Base-by-base conservation (phyloP, 2,329 filamentous ascomycete genomes). In the Aspergillus hiratsukae region DNA sequence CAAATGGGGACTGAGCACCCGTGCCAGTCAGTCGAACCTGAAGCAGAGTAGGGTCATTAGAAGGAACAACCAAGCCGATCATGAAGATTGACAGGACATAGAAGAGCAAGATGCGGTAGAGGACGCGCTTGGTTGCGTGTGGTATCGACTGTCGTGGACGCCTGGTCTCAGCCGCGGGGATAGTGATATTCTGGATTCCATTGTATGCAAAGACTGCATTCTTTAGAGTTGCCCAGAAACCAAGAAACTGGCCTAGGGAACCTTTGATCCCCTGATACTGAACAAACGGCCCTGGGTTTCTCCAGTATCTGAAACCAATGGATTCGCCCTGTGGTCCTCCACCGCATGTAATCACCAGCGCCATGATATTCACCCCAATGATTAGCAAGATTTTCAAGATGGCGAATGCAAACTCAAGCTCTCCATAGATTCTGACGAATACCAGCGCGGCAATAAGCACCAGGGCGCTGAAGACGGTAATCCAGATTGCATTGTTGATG, bases 61-160 rank as follows among this genome's bases (percentile, higher is more conserved):
- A 79, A 0, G 79, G 79, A 52, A 78, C 65, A 11, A 77, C 59
- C 23, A 68, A 49, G 0, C 84, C 83, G 28, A 86, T 81, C n/a
- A 82, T 75, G 19, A 87, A 75, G 1, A 82, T 77, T 6, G 78
- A 78, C n/a, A 83, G 55, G 28, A 83, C 75, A 64, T 87, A 87
- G 66, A 85, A 84, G 58, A 81, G 73, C 3, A 80, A 65, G 35
- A 83, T 76, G 61, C 81, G 77, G 69, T 76, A 81, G 67, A 84
- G 82, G 48, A 83, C 77, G 57, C 80, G 75, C 29, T 74, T 72
- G 3, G 80, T 75, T 3, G 80, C 81, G 66, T 79, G 81, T 45
- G 82, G 82, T 23, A 84, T 81, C 56, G 76, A 77, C 50, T 70
- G 70, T 14, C 80, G 65, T 1, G 82, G 82, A 50, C 79, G 77